Conservation (phyloP, 495 filamentous ascomycete species). For the Cercophora scortea region DNA sequence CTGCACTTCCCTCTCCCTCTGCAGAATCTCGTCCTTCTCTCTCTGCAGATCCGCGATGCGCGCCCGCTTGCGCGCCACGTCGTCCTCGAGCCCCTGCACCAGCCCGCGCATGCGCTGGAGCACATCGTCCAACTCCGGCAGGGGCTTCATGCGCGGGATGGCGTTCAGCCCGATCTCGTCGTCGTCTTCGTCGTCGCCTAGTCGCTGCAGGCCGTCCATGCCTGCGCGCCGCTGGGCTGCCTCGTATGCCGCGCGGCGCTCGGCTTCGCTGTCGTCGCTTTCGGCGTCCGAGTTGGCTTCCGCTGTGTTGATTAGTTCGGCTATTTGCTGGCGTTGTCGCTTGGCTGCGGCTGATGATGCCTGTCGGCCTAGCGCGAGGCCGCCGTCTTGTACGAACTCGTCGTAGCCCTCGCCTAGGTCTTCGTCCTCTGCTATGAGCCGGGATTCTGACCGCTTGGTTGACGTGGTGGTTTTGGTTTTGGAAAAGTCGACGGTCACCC, state of each 20-base stretch:
- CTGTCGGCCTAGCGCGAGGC: constrained; percentile 66
- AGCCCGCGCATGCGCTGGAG: constrained; percentile 36
- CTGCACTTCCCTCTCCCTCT: constrained; percentile 75
- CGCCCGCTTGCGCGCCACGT: constrained; percentile 18
- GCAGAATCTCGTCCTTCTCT: constrained; percentile 52
- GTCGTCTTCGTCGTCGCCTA: constrained; percentile 18
- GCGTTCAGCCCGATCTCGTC: constrained; percentile 12
- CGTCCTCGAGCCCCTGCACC: constrained; percentile 26
- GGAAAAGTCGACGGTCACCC: constrained; percentile 31
- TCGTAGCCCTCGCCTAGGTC: constrained; percentile 94
- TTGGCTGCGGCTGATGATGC: constrained; percentile 69
- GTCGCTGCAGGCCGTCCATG: constrained; percentile 55
- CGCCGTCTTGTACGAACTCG: constrained; percentile 80
- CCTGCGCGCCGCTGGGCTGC: constrained; percentile 77
- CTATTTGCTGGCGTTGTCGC: constrained; percentile 67
- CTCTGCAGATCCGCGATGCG: constrained; percentile 25
- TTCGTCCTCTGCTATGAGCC: constrained; percentile 82
- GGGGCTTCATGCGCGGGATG: constrained; percentile 45
- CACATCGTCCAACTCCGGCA: constrained; percentile 47
- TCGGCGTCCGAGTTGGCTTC: constrained; percentile 51
- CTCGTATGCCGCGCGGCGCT: constrained; percentile 79
- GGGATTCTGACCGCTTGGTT: constrained; percentile 54
- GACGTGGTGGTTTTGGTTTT: no score
- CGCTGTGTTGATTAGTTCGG: constrained; percentile 74
- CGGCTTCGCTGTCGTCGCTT: constrained; percentile 69